phyloP scores from a whole-genome alignment of 257 asterid species.

The Capsicum chinense region DNA sequence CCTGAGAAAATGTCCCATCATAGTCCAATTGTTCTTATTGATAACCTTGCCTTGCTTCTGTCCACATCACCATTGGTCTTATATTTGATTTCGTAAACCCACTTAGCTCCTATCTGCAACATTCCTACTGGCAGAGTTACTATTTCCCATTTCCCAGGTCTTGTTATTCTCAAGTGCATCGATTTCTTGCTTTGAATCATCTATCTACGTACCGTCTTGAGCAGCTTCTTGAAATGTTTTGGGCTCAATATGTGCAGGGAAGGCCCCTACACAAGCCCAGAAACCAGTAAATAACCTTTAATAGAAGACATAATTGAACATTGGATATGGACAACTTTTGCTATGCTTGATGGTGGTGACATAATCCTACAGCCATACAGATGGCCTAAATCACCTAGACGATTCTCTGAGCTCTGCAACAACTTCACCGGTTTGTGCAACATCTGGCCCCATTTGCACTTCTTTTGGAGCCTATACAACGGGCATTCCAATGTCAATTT shows the following conservation, averaged over 20 bases:
- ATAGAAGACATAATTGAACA: not conserved
- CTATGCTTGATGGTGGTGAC: not conserved
- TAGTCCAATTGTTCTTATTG: not conserved
- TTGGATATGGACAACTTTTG: not conserved
- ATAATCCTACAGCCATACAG: not conserved
- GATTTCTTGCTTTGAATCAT: not conserved
- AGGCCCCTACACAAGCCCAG: not conserved
- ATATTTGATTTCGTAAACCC: not conserved
- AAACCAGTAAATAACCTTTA: not conserved
- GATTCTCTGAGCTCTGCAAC: not conserved
- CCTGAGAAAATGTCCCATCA: not conserved
- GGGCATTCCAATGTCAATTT: not conserved
- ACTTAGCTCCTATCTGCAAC: not conserved
- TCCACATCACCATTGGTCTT: not conserved
- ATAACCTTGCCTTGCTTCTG: not conserved
- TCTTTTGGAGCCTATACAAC: not conserved
- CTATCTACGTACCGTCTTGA: not conserved
- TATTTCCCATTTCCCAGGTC: not conserved
- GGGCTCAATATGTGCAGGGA: not conserved
- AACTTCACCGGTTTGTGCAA: conserved; percentile 2
- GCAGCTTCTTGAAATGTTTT: not conserved
- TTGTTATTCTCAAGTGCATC: not conserved
- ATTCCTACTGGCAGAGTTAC: not conserved
- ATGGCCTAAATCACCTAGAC: not conserved
- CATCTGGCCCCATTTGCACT: not conserved